phyloP scores from a whole-genome alignment of 78 protist genomes.

The Dictyostelium purpureum region DNA sequence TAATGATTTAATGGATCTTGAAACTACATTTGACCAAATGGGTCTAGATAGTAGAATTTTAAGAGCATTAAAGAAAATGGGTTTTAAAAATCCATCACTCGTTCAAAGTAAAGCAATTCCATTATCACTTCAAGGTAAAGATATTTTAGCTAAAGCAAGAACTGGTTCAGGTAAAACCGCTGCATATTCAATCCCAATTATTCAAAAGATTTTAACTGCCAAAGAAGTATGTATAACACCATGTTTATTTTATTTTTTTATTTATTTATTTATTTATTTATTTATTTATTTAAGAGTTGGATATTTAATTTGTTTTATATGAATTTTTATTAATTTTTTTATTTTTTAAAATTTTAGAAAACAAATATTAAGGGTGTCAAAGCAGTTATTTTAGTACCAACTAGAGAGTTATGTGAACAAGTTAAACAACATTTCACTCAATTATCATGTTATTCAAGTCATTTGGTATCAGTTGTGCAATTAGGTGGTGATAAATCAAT shows the following conservation, averaged over 20 bases:
- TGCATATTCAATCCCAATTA: slow-evolving; percentile 88
- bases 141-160: slow-evolving; percentile 86
- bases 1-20: slow-evolving; percentile 52
- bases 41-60: slow-evolving; percentile 74
- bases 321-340: background rate
- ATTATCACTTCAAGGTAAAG: slow-evolving; percentile 81
- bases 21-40: slow-evolving; percentile 63
- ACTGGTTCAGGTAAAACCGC: slow-evolving; percentile 94
- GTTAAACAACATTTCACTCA: slow-evolving; percentile 56
- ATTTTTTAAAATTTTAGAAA: background rate
- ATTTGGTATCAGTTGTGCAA: slow-evolving; percentile 27
- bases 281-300: too few relatives aligned
- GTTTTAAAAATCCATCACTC: slow-evolving; percentile 71
- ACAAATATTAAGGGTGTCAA: slow-evolving; percentile 33
- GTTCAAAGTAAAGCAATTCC: slow-evolving; percentile 82
- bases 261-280: background rate
- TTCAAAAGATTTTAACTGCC: slow-evolving; percentile 77
- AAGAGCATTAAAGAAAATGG: slow-evolving; percentile 74
- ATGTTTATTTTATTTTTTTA: too few relatives aligned
- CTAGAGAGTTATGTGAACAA: slow-evolving; percentile 91
- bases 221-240: slow-evolving; percentile 30
- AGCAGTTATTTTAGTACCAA: slow-evolving; percentile 92
- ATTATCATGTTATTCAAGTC: slow-evolving; percentile 32
- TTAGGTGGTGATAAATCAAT: slow-evolving; percentile 39
- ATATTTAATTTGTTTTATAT: background rate